Percentiles rank a stretch among this genome's conserved stretches.
Conservation (phyloP, 148 eudicot genomes). For the Rhododendron henanense region DNA sequence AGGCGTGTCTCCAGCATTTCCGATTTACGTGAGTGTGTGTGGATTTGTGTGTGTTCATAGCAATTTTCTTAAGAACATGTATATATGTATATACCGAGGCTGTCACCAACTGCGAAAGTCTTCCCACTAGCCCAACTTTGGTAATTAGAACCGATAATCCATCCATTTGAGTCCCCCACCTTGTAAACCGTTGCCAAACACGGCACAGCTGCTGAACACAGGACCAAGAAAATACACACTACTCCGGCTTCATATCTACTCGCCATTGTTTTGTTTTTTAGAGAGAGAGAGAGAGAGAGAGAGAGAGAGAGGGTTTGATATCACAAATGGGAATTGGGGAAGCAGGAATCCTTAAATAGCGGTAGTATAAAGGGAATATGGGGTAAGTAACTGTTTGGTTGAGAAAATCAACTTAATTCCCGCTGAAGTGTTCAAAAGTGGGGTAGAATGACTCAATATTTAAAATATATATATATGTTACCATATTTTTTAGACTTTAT, state of each 20-base stretch:
- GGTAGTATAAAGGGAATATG: neutral
- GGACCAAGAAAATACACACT: constrained; percentile 16
- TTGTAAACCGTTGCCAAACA: constrained; percentile 56
- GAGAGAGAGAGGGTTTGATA: constrained; percentile 10
- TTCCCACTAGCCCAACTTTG: constrained; percentile 60
- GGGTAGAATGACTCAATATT: neutral
- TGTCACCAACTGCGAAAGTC: constrained; percentile 63
- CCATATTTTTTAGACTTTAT: no score
- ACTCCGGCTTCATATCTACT: constrained; percentile 8
- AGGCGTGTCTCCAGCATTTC: no score
- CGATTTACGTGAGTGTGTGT: neutral
- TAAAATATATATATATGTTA: neutral
- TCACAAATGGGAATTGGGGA: neutral
- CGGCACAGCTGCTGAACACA: constrained; percentile 28
- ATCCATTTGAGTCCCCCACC: constrained; percentile 74
- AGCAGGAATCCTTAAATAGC: constrained; percentile 14
- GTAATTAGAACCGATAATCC: constrained; percentile 60
- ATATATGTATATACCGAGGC: constrained; percentile 44
- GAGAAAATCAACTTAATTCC: neutral
- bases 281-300: constrained; percentile 15
- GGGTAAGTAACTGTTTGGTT: constrained; percentile 12
- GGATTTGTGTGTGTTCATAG: neutral
- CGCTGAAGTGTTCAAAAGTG: neutral
- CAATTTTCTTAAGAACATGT: neutral
- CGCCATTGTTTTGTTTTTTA: constrained; percentile 14